Conservation (phyloP, 805 yeast species). For the Pichia occidentalis region DNA sequence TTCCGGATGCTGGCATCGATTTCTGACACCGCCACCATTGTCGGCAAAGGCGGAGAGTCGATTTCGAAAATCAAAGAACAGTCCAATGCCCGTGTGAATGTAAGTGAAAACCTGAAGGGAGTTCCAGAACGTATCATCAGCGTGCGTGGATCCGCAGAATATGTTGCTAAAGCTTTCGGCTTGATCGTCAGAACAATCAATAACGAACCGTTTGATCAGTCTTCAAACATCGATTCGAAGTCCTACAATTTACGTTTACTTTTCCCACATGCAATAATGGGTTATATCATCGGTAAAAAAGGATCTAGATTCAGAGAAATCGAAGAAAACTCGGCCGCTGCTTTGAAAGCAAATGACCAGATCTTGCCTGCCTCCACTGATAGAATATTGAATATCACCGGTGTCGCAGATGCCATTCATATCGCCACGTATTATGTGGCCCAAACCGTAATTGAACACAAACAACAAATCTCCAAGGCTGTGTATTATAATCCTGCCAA, state of each 20-base stretch:
- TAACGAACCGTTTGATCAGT: conserved; percentile 59
- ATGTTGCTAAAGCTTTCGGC: conserved; percentile 79
- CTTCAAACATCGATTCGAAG: conserved; percentile 49
- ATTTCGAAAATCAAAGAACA: conserved; percentile 57
- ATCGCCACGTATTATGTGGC: conserved; percentile 73
- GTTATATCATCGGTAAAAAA: conserved; percentile 71
- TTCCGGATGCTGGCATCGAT: conserved; percentile 71
- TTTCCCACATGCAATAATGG: conserved; percentile 75
- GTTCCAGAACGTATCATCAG: conserved; percentile 70
- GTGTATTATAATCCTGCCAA: conserved; percentile 55
- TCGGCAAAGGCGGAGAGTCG: conserved; percentile 76
- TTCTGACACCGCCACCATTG: conserved; percentile 67
- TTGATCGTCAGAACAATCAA: conserved; percentile 58
- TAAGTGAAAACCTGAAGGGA: conserved; percentile 65
- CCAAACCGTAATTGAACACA: conserved; percentile 58
- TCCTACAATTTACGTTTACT: conserved; percentile 54
- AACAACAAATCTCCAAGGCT: conserved; percentile 49
- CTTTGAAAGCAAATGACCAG: conserved; percentile 64
- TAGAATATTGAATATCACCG: conserved; percentile 59
- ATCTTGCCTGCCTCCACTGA: conserved; percentile 74
- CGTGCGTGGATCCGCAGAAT: conserved; percentile 68
- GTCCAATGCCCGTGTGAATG: conserved; percentile 60
- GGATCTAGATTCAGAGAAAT: conserved; percentile 73
- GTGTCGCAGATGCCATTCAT: conserved; percentile 83
- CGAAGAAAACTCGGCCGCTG: conserved; percentile 76